Evolutionary conservation across 2,329 filamentous ascomycete genomes (phyloP).

Genomic region (Didymella sp.): DNA sequence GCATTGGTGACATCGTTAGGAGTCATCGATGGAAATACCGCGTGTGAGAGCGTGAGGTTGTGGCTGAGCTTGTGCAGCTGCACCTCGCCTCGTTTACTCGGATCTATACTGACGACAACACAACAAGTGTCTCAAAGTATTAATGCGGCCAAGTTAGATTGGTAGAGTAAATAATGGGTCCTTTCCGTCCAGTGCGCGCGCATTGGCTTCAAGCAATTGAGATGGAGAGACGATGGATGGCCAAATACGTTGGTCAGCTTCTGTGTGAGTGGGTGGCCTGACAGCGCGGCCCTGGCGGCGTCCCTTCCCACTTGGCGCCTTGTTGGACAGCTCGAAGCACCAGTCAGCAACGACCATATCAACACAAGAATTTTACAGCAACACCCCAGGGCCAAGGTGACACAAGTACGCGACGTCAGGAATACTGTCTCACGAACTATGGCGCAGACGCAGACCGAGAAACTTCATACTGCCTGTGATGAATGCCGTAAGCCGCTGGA

Average conservation of each 20-base stretch:
- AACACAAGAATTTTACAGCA: background rate
- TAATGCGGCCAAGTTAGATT: too few species aligned
- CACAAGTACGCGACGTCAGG: background rate
- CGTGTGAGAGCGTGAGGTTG: background rate
- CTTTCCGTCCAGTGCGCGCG: background rate
- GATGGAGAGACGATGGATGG: background rate
- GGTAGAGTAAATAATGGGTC: too few species aligned
- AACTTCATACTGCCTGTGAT: constrained; percentile 46
- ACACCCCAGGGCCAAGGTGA: background rate
- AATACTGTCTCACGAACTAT: constrained; percentile 13
- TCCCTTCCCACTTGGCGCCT: background rate
- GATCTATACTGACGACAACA: too few species aligned
- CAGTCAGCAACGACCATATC: constrained; percentile 1
- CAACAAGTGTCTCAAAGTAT: too few species aligned
- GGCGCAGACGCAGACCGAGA: constrained; percentile 30
- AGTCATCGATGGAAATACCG: too few species aligned
- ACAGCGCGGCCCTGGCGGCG: constrained; percentile 1
- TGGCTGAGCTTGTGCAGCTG: too few species aligned
- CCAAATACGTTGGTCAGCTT: constrained; percentile 4
- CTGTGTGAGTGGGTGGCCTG: constrained; percentile 3
- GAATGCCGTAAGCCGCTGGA: constrained; percentile 44
- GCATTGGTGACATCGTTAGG: background rate
- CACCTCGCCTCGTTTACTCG: too few species aligned
- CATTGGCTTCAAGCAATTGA: background rate
- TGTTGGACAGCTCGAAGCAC: constrained; percentile 3